Conservation (phyloP, 2,329 filamentous ascomycete species). For the Erysiphe pulchra region DNA sequence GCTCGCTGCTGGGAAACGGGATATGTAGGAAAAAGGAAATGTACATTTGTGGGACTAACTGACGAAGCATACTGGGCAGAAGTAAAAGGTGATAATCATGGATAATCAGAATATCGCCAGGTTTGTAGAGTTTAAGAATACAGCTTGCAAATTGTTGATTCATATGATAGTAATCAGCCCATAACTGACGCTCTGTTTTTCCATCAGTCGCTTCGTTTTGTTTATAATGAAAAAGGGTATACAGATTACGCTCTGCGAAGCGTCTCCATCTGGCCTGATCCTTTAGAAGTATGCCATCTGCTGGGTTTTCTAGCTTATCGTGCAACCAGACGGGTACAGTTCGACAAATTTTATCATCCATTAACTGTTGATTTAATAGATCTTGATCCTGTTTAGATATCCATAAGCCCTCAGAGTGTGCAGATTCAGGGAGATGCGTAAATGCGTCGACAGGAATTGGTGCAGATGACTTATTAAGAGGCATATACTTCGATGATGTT, state of each 20-base stretch:
- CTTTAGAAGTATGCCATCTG: constrained; percentile 44
- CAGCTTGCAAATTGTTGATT: constrained; percentile 80
- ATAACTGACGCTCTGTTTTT: constrained; percentile 53
- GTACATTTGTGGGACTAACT: constrained; percentile 68
- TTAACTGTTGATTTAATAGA: constrained; percentile 48
- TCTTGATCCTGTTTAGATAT: constrained; percentile 44
- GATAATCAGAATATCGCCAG: constrained; percentile 75
- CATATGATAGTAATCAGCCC: constrained; percentile 82
- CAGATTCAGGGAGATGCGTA: constrained; percentile 27
- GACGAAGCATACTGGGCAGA: constrained; percentile 66
- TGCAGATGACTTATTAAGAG: constrained; percentile 50
- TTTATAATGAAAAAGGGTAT: constrained; percentile 89
- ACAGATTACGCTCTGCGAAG: constrained; percentile 78
- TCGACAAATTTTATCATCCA: constrained; percentile 46
- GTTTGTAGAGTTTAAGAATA: constrained; percentile 71
- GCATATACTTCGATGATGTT: constrained; percentile 18
- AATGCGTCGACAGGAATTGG: constrained; percentile 48
- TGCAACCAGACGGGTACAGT: constrained; percentile 76
- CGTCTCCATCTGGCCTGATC: constrained; percentile 71
- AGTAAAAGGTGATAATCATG: constrained; percentile 90
- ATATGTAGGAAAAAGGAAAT: constrained; percentile 88
- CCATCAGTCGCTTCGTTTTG: constrained; percentile 77
- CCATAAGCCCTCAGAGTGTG: constrained; percentile 40
- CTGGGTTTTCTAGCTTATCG: constrained; percentile 42
- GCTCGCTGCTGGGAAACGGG: constrained; percentile 90